phyloP scores from a whole-genome alignment of 192 early-diverging fungal genomes.

The Funneliformis geosporum region DNA sequence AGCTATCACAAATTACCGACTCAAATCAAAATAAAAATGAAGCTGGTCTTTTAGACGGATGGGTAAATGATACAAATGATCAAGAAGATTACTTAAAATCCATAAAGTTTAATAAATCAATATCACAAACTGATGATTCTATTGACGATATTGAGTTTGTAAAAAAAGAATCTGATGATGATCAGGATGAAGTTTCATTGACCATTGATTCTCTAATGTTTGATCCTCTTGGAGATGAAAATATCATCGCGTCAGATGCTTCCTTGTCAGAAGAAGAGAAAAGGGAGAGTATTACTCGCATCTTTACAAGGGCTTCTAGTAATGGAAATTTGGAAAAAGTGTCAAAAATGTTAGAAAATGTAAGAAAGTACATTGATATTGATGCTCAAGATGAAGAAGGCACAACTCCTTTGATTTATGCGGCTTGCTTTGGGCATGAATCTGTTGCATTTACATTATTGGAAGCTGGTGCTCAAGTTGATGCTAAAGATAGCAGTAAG shows the following conservation, averaged over 20 bases:
- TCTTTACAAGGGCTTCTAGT: constrained; percentile 69
- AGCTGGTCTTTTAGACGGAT: constrained; percentile 19
- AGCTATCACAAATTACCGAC: not conserved
- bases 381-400: constrained; percentile 86
- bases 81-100: constrained; percentile 26
- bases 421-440: constrained; percentile 83
- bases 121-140: not conserved
- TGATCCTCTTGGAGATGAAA: constrained; percentile 29
- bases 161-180: too few relatives aligned
- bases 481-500: constrained; percentile 81
- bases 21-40: constrained; percentile 2
- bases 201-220: too few relatives aligned
- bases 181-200: too few relatives aligned
- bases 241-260: not conserved
- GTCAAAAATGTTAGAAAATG: constrained; percentile 58
- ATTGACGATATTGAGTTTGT: constrained; percentile 3
- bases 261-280: constrained; percentile 56
- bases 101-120: constrained; percentile 16
- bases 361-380: constrained; percentile 66
- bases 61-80: constrained; percentile 5
- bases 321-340: constrained; percentile 73
- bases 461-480: constrained; percentile 69
- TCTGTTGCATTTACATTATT: constrained; percentile 72
- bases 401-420: constrained; percentile 83
- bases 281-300: constrained; percentile 57